A percentile compares a stretch with the other conserved stretches of the same genome.
phyloP scores from a whole-genome alignment of 208 protist species.

The Vickermania ingenoplastis region DNA sequence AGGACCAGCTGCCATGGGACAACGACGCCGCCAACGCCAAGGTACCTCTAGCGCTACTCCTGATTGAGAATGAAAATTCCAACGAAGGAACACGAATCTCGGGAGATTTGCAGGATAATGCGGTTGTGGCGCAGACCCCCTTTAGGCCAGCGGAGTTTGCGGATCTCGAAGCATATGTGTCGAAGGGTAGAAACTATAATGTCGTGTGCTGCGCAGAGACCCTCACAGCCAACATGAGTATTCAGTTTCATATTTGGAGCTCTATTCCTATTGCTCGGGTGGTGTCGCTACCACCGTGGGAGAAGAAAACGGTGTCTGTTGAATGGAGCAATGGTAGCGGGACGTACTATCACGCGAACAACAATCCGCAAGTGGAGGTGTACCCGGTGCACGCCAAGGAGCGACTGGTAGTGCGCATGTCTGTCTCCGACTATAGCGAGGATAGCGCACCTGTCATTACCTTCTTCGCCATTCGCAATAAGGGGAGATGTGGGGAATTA shows the following conservation, averaged over 20 bases:
- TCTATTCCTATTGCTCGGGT: constrained; percentile 27
- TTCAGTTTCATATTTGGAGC: constrained; percentile 60
- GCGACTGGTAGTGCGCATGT: constrained; percentile 56
- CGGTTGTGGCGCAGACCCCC: constrained; percentile 22
- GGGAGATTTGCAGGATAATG: constrained; percentile 20
- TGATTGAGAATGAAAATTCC: neutral
- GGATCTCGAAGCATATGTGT: constrained; percentile 14
- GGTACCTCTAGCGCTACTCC: neutral
- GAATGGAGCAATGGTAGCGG: constrained; percentile 50
- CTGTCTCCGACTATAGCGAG: constrained; percentile 37
- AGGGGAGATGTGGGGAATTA: constrained; percentile 31
- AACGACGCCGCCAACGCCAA: neutral
- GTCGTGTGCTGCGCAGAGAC: constrained; percentile 47
- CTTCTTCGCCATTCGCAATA: constrained; percentile 52
- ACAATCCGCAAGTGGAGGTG: constrained; percentile 81
- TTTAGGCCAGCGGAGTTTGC: constrained; percentile 34
- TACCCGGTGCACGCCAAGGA: constrained; percentile 24
- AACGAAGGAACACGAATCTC: constrained; percentile 1
- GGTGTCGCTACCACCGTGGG: constrained; percentile 36
- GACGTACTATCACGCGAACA: constrained; percentile 54
- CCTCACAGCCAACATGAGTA: constrained; percentile 12
- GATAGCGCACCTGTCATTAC: constrained; percentile 46
- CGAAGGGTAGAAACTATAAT: constrained; percentile 29
- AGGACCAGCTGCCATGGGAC: neutral
- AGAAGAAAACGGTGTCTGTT: constrained; percentile 29